A percentile compares a stretch with the other conserved stretches of the same genome.
Evolutionary conservation across 345 rosid species (phyloP).

Genomic region (Erysimum cheiranthoides): DNA sequence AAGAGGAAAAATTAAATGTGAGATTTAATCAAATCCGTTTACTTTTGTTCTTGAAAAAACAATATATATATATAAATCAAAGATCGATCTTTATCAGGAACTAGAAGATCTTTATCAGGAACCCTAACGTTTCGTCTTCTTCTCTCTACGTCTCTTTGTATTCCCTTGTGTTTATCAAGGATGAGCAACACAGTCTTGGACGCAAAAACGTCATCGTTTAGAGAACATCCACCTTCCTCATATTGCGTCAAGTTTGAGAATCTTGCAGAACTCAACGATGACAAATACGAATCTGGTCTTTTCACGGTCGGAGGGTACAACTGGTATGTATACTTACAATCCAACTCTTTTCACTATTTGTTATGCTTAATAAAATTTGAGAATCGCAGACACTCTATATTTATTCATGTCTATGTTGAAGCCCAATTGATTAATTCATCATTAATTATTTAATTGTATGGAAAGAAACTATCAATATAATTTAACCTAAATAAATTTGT

Average conservation of each 20-base stretch:
- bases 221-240: conserved; percentile 5
- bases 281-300: neutral
- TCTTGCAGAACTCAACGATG: neutral
- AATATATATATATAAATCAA: too few relatives aligned
- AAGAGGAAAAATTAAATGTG: too few relatives aligned
- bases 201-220: neutral
- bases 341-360: neutral
- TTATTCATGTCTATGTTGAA: neutral
- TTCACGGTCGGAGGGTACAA: neutral
- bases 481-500: neutral
- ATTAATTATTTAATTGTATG: neutral
- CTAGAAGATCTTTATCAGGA: neutral
- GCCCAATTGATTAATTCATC: too few relatives aligned
- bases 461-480: neutral
- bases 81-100: too few relatives aligned
- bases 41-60: too few relatives aligned
- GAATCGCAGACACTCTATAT: too few relatives aligned
- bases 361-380: too few relatives aligned
- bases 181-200: neutral
- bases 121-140: neutral
- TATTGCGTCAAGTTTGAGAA: neutral
- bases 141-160: neutral
- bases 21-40: too few relatives aligned
- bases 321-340: neutral
- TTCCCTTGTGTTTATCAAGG: neutral